Conservation (phyloP, 192 early-diverging fungal genomes). For the Entomortierella chlamydospora region DNA sequence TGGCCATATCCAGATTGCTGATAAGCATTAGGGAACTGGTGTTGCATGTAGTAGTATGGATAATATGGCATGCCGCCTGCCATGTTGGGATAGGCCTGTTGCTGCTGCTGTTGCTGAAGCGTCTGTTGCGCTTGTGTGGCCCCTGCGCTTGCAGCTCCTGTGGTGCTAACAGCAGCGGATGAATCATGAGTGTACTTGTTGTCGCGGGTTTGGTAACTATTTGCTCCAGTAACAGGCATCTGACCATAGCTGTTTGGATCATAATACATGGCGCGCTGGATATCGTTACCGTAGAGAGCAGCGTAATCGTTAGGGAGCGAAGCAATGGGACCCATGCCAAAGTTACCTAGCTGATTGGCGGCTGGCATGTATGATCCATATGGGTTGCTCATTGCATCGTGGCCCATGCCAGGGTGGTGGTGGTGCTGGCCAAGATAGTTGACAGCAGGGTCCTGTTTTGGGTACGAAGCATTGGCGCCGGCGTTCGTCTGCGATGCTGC, state of each 20-base stretch:
- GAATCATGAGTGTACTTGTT: conserved; percentile 63
- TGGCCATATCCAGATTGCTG: conserved; percentile 89
- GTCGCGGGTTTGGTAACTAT: conserved; percentile 63
- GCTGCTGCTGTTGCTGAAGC: conserved; percentile 63
- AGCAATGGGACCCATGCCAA: conserved; percentile 67
- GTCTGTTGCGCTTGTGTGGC: conserved; percentile 61
- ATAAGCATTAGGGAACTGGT: conserved; percentile 85
- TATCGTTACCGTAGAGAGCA: conserved; percentile 72
- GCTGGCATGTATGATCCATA: conserved; percentile 65
- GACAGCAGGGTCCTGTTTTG: conserved; percentile 32
- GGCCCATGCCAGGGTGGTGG: conserved; percentile 59
- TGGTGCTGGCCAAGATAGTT: conserved; percentile 68
- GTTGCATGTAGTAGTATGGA: conserved; percentile 86
- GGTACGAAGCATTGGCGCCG: conserved; percentile 21
- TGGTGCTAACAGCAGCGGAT: conserved; percentile 29
- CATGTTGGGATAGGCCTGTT: conserved; percentile 65
- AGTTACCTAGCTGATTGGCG: conserved; percentile 61
- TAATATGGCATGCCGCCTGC: conserved; percentile 77
- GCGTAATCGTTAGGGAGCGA: conserved; percentile 65
- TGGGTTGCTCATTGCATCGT: conserved; percentile 61
- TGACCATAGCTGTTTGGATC: conserved; percentile 69
- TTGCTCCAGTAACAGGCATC: conserved; percentile 64
- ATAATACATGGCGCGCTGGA: conserved; percentile 73
- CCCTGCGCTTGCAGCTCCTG: conserved; percentile 46
- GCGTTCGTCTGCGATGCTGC: conserved; percentile 7